A percentile compares a stretch with the other conserved stretches of the same genome.
These are phyloP conservation scores for Daldinia vernicosa DNA, from an alignment of 495 filamentous ascomycete genomes.

Conservation along the genomic window DNA sequence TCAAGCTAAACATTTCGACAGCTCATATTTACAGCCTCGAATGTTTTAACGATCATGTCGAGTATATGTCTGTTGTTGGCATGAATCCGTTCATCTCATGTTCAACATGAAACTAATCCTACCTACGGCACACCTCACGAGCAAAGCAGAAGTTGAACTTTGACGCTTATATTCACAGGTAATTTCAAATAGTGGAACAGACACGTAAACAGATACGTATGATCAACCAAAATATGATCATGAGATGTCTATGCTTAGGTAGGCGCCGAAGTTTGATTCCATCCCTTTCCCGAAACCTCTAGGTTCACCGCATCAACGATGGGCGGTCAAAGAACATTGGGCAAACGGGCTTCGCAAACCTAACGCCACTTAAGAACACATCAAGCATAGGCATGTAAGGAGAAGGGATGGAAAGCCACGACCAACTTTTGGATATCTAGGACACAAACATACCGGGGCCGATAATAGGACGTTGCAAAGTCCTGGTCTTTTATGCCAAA, in stretches of 20 bases:
- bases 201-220: neutral
- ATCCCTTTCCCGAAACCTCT: neutral
- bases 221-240: neutral
- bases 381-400: neutral
- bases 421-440: neutral
- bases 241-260: neutral
- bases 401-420: neutral
- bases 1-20: neutral
- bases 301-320: neutral
- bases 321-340: neutral
- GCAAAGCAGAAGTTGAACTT: neutral
- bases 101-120: neutral
- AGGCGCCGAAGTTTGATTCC: neutral
- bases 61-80: neutral
- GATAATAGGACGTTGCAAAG: neutral
- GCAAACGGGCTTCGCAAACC: neutral
- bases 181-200: neutral
- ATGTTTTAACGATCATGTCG: neutral
- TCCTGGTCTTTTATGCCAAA: neutral
- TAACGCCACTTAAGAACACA: neutral
- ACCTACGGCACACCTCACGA: neutral
- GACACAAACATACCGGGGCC: neutral
- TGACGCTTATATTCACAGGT: neutral
- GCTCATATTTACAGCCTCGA: slow-evolving; percentile 9
- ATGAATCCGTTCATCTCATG: slow-evolving; percentile 6